Conservation (phyloP, 1,139 yeast species). For the Sugiyamaella pinicola region DNA sequence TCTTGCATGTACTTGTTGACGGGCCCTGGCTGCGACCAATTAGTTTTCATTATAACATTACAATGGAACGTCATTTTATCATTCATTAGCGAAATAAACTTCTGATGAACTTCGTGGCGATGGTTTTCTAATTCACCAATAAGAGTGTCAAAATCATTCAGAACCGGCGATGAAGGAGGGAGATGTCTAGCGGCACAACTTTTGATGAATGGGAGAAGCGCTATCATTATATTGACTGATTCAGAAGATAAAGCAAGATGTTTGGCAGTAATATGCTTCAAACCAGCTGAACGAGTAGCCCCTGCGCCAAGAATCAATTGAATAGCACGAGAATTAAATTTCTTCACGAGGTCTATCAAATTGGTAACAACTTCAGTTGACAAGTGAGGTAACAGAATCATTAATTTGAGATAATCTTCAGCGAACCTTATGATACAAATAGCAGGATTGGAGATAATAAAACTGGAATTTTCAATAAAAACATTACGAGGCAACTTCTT, state of each 20-base stretch:
- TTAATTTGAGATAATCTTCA: slow-evolving; percentile 54
- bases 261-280: slow-evolving; percentile 74
- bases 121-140: slow-evolving; percentile 54
- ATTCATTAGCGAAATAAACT: slow-evolving; percentile 68
- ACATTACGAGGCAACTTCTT: slow-evolving; percentile 37
- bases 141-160: slow-evolving; percentile 45
- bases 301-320: slow-evolving; percentile 75
- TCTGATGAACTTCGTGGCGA: slow-evolving; percentile 64
- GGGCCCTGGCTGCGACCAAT: slow-evolving; percentile 55
- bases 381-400: slow-evolving; percentile 53
- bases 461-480: slow-evolving; percentile 42
- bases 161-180: slow-evolving; percentile 21
- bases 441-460: slow-evolving; percentile 45
- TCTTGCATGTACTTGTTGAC: slow-evolving; percentile 65
- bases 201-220: slow-evolving; percentile 44
- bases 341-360: slow-evolving; percentile 54
- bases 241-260: slow-evolving; percentile 73
- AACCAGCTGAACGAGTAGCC: slow-evolving; percentile 73
- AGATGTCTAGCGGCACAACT: slow-evolving; percentile 38
- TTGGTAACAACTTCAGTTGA: slow-evolving; percentile 44
- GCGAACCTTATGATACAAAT: slow-evolving; percentile 45
- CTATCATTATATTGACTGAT: slow-evolving; percentile 49
- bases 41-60: slow-evolving; percentile 48
- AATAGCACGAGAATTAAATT: slow-evolving; percentile 58
- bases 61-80: slow-evolving; percentile 61